Base-by-base conservation (phyloP, 345 rosid species). In the Mallotus nudiflorus region DNA sequence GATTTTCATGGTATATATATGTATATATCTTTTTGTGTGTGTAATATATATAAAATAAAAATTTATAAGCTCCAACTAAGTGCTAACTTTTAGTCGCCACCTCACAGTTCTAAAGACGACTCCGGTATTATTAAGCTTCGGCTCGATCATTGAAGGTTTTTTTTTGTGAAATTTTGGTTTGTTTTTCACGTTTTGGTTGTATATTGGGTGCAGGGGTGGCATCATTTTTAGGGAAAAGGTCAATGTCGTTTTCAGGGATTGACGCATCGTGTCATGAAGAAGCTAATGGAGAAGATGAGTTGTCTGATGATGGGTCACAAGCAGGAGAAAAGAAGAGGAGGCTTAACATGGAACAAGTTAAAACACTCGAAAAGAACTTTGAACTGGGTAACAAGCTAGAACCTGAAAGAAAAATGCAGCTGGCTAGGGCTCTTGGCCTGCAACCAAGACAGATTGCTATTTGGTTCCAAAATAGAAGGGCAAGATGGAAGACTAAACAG, bases 391-490 rank as follows among this genome's bases (percentile, higher is more conserved):
- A 91, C 72, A 92, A 96, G 84, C 99, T 92, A 77, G 98, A 96
- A 75, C 98, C 98, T 20, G 98, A 96, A 84, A 89, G 96, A 77
- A 96, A 92, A 86, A 87, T 96, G 90, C 97, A 96, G 78, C 80
- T 96, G 54, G 99, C 99, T 60, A 85, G 92, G 72, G 91, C 92
- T 74, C 93, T 96, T 57, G 91, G 92, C 33, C 85, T 96, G 62
- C 99, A 96, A 45, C 99, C 99, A 49, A 88, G 99, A 77, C 99
- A 96, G 85, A 75, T 96, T 72, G 96, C 98, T 20, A 92, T 92
- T 29, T 96, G 99, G 99, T 96, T 96, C 72, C 99, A 96, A 65
- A 96, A 96, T 81, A 81, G 97, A 73, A 89, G 98, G 71, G 99
- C 98, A 35, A 81, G 98, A 51, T 96, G 97, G 99, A 92, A 96